Conservation (phyloP, 352 stramenopile species). For the Phytophthora meadii region DNA sequence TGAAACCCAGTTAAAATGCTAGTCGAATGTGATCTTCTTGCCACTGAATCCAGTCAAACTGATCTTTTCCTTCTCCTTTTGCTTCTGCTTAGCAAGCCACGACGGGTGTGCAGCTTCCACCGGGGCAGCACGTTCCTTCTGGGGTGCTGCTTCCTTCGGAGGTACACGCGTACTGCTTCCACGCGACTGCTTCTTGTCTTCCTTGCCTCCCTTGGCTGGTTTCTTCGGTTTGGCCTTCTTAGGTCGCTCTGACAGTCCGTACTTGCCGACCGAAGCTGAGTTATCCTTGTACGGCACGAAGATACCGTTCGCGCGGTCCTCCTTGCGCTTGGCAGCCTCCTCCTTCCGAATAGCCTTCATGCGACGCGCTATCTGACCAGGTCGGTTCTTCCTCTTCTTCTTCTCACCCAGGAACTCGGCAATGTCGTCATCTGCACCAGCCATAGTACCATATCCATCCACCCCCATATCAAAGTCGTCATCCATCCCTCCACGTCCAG, state of each 20-base stretch:
- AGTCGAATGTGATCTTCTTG: constrained; percentile 87
- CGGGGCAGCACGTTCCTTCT: constrained; percentile 14
- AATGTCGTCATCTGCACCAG: constrained; percentile 76
- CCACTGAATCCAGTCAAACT: constrained; percentile 72
- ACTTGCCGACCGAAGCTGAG: constrained; percentile 48
- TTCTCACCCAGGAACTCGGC: constrained; percentile 86
- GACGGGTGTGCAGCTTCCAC: constrained; percentile 59
- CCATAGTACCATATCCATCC: constrained; percentile 45
- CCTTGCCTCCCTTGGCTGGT: constrained; percentile 26
- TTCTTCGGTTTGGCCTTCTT: constrained; percentile 72
- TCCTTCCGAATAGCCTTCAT: constrained; percentile 83
- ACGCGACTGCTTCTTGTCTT: constrained; percentile 18
- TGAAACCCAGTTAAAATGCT: constrained; percentile 20
- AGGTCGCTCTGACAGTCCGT: constrained; percentile 75
- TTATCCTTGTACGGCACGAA: constrained; percentile 46
- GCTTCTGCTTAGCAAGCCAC: constrained; percentile 84
- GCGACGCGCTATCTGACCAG: constrained; percentile 77
- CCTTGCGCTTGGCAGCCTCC: constrained; percentile 54
- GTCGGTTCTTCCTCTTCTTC: constrained; percentile 88
- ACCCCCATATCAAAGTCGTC: constrained; percentile 31
- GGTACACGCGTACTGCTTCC: constrained; percentile 16
- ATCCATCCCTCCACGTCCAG: constrained; percentile 45
- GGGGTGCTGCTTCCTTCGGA: constrained; percentile 27
- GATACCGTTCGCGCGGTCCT: constrained; percentile 53
- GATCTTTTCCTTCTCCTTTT: constrained; percentile 85